Conservation (phyloP, 2,329 filamentous ascomycete species). For the Colletotrichum tanaceti region DNA sequence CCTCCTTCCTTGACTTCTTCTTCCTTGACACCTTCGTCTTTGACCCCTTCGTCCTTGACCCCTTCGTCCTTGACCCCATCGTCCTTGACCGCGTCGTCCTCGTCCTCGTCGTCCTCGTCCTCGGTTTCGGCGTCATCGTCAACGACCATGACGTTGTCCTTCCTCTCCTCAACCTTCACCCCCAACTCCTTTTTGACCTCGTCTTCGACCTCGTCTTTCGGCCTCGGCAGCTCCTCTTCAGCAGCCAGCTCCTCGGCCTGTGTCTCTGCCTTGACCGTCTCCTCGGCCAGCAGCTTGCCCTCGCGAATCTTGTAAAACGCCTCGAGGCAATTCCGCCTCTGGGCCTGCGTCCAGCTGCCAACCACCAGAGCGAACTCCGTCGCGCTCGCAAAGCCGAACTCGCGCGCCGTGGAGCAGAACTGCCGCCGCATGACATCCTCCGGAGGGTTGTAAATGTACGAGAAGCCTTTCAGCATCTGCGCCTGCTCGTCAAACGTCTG, state of each 20-base stretch:
- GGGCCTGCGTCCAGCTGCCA: slow-evolving; percentile 88
- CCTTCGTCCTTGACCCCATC: no score
- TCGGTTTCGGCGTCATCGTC: slow-evolving; percentile 41
- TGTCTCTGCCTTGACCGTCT: slow-evolving; percentile 42
- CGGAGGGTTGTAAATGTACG: slow-evolving; percentile 75
- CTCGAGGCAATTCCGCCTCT: slow-evolving; percentile 82
- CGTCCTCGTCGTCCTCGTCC: slow-evolving; percentile 11
- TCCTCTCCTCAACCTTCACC: slow-evolving; percentile 29
- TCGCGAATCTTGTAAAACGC: slow-evolving; percentile 80
- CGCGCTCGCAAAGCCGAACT: slow-evolving; percentile 79
- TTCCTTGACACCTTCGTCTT: no score
- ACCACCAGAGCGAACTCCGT: slow-evolving; percentile 91
- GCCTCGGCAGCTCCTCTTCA: slow-evolving; percentile 27
- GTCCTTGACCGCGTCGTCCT: no score
- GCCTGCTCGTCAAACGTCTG: slow-evolving; percentile 45
- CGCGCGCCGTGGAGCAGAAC: slow-evolving; percentile 89
- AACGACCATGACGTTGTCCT: slow-evolving; percentile 23
- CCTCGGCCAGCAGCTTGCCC: slow-evolving; percentile 57
- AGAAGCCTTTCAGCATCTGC: slow-evolving; percentile 20
- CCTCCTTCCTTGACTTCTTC: slow-evolving; percentile 21
- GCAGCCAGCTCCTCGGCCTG: slow-evolving; percentile 42
- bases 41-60: no score
- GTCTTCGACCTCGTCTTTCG: slow-evolving; percentile 4
- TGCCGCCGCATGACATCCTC: slow-evolving; percentile 80
- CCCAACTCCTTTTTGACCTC: slow-evolving; percentile 13